Base-by-base conservation (phyloP, 2,329 filamentous ascomycete genomes). In the Penicillium sp. region DNA sequence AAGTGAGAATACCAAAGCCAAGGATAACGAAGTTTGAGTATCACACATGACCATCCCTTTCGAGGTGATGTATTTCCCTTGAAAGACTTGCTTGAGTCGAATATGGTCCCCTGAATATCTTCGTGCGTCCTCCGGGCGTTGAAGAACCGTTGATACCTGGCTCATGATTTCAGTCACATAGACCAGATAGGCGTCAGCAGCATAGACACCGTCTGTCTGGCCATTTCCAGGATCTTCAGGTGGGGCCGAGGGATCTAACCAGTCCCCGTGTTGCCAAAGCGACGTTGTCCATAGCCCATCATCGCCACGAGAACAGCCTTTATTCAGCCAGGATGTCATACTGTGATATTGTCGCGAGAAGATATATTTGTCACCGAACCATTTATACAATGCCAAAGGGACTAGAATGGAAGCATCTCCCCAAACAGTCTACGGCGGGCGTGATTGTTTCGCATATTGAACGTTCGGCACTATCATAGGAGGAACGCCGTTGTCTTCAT, bases 181-280 rank as follows among this genome's bases (percentile, higher is more conserved):
- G 10, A 79, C 71, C 2, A 80, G 68, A 56, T 77, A 80, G 4
- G 75, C 75, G 55, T 80, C 76, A 1, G 78, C 73, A 4, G 80
- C 78, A 7, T 79, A 70, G 22, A 68, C 66, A 12, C 69, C 67
- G 59, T 76, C 66, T 19, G 76, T 76, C 7, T 70, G 69, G n/a
- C 70, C 71, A 42, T 73, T 65, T 0, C 75, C 76, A 3, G 77
- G 73, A 9, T 74, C 70, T 5, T 74, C 70, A 5, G 73, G 65
- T 1, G 77, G 78, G 3, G 78, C 75, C 1, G 67, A 67, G 1
- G 78, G 79, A 61, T 81, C 79, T 0, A 81, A 70, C 78, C 78
- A 81, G 68, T 81, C 79, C 6, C 73, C 77, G 3, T 78, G 72
- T 60, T 80, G 76, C 65, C 72, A 77, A 3, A 70, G 64, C 0